Evolutionary conservation across 805 yeast species (phyloP).

Genomic region (Ogataea paraovalis): DNA sequence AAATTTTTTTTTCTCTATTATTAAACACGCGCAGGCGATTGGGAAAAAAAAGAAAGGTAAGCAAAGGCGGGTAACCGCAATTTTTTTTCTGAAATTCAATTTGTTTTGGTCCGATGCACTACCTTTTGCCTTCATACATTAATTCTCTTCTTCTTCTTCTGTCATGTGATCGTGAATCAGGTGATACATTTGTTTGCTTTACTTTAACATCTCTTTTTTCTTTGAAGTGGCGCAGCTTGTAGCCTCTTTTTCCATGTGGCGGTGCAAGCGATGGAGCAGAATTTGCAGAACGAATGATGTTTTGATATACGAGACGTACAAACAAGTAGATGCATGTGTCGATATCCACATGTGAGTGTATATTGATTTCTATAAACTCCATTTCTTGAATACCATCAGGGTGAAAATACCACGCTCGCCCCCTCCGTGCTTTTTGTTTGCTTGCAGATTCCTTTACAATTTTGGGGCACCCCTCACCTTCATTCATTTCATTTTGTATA

Average conservation of each 20-base stretch:
- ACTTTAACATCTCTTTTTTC: too few species aligned
- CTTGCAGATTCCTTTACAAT: background rate
- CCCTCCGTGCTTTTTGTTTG: too few species aligned
- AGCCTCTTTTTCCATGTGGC: background rate
- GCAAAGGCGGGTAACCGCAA: background rate
- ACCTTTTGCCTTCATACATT: background rate
- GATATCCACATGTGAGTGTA: too few species aligned
- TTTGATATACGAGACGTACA: too few species aligned
- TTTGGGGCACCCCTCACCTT: background rate
- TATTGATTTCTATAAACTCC: too few species aligned
- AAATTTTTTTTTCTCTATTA: constrained; percentile 2
- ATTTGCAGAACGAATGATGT: too few species aligned
- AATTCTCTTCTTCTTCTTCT: background rate
- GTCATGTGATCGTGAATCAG: too few species aligned
- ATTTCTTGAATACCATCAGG: too few species aligned
- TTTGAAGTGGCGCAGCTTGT: too few species aligned
- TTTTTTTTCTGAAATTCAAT: background rate
- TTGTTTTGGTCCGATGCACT: background rate
- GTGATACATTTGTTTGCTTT: background rate
- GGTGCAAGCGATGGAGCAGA: background rate
- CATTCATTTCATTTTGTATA: background rate
- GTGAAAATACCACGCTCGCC: too few species aligned
- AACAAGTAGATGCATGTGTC: too few species aligned
- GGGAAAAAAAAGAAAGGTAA: background rate
- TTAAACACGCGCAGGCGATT: background rate